A percentile compares a stretch with the other conserved stretches of the same genome.
Conservation (phyloP, 192 early-diverging fungal genomes). For the Linnemannia schmuckeri region DNA sequence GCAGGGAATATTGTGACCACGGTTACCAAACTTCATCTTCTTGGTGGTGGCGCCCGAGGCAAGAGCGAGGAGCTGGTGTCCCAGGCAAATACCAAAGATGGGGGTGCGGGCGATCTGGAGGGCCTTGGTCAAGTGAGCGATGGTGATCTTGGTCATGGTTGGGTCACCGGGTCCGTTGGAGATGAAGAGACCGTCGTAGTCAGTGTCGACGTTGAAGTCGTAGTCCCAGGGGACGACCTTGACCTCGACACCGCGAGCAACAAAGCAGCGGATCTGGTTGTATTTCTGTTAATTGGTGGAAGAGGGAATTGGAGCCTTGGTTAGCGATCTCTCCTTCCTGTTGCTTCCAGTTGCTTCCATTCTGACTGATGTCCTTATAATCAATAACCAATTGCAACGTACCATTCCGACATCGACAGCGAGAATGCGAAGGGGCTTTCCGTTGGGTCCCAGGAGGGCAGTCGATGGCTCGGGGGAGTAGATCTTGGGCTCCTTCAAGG, state of each 20-base stretch:
- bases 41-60: conserved; percentile 92
- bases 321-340: not conserved
- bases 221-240: conserved; percentile 98
- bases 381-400: not conserved
- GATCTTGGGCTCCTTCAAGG: conserved; percentile 81
- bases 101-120: conserved; percentile 83
- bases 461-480: conserved; percentile 79
- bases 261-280: conserved; percentile 99
- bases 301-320: not conserved
- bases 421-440: conserved; percentile 86
- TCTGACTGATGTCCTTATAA: not conserved
- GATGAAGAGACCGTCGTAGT: conserved; percentile 92
- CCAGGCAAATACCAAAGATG: conserved; percentile 99
- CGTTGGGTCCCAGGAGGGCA: conserved; percentile 66
- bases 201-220: conserved; percentile 83
- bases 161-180: conserved; percentile 99
- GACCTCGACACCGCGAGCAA: conserved; percentile 93
- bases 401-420: conserved; percentile 98
- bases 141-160: conserved; percentile 82
- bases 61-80: conserved; percentile 96
- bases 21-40: conserved; percentile 99
- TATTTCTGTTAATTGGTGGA: conserved; percentile 70
- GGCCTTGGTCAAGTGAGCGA: conserved; percentile 78
- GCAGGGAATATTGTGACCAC: conserved; percentile 99
- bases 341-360: not conserved